Percentiles rank a stretch among this genome's conserved stretches.
These are phyloP conservation scores for Kwoniella pini DNA, from an alignment of 768 basidiomycete genomes.

Conservation along the genomic window DNA sequence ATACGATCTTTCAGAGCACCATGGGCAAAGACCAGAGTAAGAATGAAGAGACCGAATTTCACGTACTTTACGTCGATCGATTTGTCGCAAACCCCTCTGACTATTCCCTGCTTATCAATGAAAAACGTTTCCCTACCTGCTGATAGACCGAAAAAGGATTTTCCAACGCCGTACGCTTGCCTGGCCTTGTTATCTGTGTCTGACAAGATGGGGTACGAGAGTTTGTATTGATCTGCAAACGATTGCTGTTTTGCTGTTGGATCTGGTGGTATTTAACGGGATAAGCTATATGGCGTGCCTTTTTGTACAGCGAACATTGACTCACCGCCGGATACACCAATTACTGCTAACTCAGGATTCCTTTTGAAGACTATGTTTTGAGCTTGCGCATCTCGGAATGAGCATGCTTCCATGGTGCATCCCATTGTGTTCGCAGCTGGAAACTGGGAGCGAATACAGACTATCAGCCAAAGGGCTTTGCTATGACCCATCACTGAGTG, in stretches of 20 bases:
- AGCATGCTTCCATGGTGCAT: constrained; percentile 79
- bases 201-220: constrained; percentile 70
- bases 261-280: constrained; percentile 58
- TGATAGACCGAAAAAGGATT: constrained; percentile 66
- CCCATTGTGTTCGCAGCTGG: constrained; percentile 64
- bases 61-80: constrained; percentile 22
- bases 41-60: background rate
- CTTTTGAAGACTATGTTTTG: constrained; percentile 65
- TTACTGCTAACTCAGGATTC: constrained; percentile 63
- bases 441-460: constrained; percentile 24
- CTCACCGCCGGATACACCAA: constrained; percentile 67
- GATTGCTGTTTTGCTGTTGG: constrained; percentile 69
- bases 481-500: background rate
- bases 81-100: constrained; percentile 60
- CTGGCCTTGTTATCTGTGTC: constrained; percentile 66
- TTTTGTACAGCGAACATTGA: background rate
- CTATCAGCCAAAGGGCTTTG: background rate
- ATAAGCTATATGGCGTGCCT: too few species aligned
- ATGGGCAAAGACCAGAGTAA: background rate
- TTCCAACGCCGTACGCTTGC: constrained; percentile 68
- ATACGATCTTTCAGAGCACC: too few species aligned
- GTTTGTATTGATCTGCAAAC: constrained; percentile 63
- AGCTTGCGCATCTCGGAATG: constrained; percentile 74
- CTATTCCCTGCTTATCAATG: constrained; percentile 69
- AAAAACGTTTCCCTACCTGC: constrained; percentile 71